Conservation (phyloP, 768 basidiomycete genomes). For the Cystofilobasidium macerans region DNA sequence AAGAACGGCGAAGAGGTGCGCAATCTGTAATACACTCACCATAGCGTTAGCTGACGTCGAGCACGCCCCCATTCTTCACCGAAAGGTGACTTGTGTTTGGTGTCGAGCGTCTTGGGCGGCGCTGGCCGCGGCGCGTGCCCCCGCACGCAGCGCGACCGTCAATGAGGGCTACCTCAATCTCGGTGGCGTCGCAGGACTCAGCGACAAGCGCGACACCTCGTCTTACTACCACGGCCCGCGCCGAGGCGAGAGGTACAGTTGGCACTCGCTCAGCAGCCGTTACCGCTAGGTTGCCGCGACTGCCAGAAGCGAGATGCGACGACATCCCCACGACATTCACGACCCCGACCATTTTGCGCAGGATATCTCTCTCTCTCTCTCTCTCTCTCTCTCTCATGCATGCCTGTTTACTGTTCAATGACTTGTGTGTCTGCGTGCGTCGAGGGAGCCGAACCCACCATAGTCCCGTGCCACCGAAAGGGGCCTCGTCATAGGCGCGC, state of each 20-base stretch:
- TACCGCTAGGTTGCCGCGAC: background rate
- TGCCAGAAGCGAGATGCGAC: too few relatives aligned
- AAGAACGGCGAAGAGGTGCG: background rate
- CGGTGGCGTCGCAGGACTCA: background rate
- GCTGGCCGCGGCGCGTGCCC: background rate
- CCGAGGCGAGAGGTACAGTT: background rate
- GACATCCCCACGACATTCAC: too few relatives aligned
- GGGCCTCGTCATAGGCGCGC: too few relatives aligned
- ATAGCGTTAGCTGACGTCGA: background rate
- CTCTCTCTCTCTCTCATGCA: too few relatives aligned
- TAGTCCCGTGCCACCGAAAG: too few relatives aligned
- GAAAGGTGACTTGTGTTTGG: slow-evolving; percentile 16
- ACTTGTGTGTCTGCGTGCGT: too few relatives aligned
- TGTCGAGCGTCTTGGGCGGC: slow-evolving; percentile 3
- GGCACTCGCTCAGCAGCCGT: background rate
- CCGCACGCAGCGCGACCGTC: background rate
- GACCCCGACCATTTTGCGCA: too few relatives aligned
- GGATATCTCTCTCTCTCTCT: too few relatives aligned
- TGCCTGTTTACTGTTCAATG: too few relatives aligned
- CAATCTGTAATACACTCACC: background rate
- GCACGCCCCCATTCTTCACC: too few relatives aligned
- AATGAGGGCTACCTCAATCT: background rate
- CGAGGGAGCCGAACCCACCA: too few relatives aligned
- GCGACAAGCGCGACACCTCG: background rate
- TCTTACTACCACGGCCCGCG: background rate